Percentiles rank a stretch among this genome's conserved stretches.
Conservation (phyloP, 176 grass and related monocot genomes). For the Areca catechu region DNA sequence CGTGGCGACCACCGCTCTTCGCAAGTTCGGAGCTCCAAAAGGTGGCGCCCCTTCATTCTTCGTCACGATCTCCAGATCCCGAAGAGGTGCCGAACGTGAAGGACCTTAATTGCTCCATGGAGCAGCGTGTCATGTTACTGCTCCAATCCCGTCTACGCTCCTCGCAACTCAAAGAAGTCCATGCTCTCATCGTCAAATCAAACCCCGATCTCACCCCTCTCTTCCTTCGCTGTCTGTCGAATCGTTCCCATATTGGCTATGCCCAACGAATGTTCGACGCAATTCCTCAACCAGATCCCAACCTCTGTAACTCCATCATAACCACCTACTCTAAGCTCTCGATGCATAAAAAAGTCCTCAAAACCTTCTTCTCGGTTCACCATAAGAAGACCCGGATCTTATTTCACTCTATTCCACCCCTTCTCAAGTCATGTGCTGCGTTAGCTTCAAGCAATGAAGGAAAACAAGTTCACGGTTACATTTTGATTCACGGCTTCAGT, state of each 20-base stretch:
- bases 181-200: slow-evolving; percentile 36
- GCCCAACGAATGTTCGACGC: slow-evolving; percentile 66
- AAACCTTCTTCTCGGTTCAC: slow-evolving; percentile 32
- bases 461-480: slow-evolving; percentile 50
- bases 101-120: slow-evolving; percentile 17
- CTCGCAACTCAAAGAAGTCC: slow-evolving; percentile 12
- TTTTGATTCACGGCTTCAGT: slow-evolving; percentile 40
- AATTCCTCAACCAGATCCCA: slow-evolving; percentile 31
- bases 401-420: slow-evolving; percentile 31
- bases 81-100: too few relatives aligned
- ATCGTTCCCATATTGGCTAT: slow-evolving; percentile 18
- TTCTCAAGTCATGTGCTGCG: slow-evolving; percentile 52
- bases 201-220: slow-evolving; percentile 33
- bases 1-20: too few relatives aligned
- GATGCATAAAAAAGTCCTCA: slow-evolving; percentile 42
- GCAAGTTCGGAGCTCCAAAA: too few relatives aligned
- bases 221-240: slow-evolving; percentile 3
- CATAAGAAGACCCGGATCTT: slow-evolving; percentile 21
- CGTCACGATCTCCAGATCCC: too few relatives aligned
- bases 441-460: slow-evolving; percentile 28
- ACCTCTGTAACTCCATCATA: slow-evolving; percentile 35
- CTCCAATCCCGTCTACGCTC: slow-evolving; percentile 11
- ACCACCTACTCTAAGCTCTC: slow-evolving; percentile 45
- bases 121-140: slow-evolving; percentile 20
- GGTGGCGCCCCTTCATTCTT: too few relatives aligned